Evolutionary conservation across 2,329 filamentous ascomycete genomes (phyloP).

Genomic region (Colletotrichum spaethianum): DNA sequence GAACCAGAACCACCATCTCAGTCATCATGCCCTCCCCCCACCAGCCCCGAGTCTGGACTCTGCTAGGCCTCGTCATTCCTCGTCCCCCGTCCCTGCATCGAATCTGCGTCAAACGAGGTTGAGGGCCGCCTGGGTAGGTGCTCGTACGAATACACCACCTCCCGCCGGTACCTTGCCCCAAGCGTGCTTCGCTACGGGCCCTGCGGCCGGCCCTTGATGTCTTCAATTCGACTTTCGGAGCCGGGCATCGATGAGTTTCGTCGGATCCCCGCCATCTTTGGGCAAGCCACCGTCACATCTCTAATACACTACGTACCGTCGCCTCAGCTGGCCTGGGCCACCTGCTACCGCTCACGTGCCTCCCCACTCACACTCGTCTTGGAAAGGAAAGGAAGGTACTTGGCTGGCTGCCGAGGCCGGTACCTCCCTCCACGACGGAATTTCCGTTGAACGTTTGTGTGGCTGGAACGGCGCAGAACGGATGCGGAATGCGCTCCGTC

Average conservation of each 20-base stretch:
- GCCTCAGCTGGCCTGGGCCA: background rate
- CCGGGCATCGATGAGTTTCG: background rate
- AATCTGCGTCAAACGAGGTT: constrained; percentile 29
- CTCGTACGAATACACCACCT: background rate
- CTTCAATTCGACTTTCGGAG: constrained; percentile 14
- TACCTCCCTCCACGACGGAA: background rate
- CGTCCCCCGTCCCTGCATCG: constrained; percentile 25
- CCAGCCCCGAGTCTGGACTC: background rate
- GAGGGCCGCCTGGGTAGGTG: constrained; percentile 3
- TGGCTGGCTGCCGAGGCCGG: background rate
- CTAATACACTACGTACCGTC: background rate
- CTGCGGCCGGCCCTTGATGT: constrained; percentile 5
- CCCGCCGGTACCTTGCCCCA: constrained; percentile 3
- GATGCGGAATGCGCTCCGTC: constrained; percentile 38
- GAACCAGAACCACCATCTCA: constrained; percentile 10
- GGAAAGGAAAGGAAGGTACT: background rate
- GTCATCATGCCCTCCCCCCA: background rate
- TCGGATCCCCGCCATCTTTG: background rate
- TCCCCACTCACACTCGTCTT: background rate
- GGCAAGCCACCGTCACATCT: background rate
- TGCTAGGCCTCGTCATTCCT: constrained; percentile 12
- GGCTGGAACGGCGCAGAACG: constrained; percentile 23
- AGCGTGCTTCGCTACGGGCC: constrained; percentile 1
- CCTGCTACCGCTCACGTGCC: background rate
- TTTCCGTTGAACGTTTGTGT: background rate